phyloP scores from a whole-genome alignment of 176 grass and related monocot genomes.

The Bonia amplexicaulis region DNA sequence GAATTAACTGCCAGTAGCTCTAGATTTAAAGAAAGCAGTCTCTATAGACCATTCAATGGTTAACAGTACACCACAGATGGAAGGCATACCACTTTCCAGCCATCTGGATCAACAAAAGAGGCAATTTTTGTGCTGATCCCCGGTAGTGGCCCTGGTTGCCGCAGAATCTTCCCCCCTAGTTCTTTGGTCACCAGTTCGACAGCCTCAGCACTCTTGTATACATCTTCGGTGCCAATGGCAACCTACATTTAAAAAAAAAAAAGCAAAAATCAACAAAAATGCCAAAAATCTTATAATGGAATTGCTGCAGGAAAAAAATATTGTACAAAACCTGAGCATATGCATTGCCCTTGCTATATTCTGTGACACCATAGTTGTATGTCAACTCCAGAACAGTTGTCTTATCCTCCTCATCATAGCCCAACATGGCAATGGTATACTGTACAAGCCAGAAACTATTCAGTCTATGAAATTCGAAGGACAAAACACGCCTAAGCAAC shows the following conservation, averaged over 20 bases:
- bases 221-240: conserved; percentile 94
- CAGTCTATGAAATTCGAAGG: conserved; percentile 15
- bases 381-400: conserved; percentile 86
- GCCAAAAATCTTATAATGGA: neutral
- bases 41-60: neutral
- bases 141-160: conserved; percentile 77
- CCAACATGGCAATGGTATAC: conserved; percentile 92
- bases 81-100: conserved; percentile 89
- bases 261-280: conserved; percentile 1
- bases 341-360: conserved; percentile 96
- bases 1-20: neutral
- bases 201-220: conserved; percentile 79
- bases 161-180: conserved; percentile 82
- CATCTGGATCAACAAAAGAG: conserved; percentile 97
- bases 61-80: neutral
- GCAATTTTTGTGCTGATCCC: conserved; percentile 87
- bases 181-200: conserved; percentile 74
- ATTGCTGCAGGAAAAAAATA: neutral
- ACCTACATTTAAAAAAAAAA: conserved; percentile 34
- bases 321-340: conserved; percentile 73
- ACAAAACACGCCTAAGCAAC: neutral
- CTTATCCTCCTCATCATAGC: conserved; percentile 76
- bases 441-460: conserved; percentile 29
- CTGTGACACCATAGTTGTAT: conserved; percentile 88
- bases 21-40: neutral